Evolutionary conservation across 169 alveolate species (phyloP), one percentile per base, ranked within the genome.

Genomic region (Cryptosporidium parvum): DNA sequence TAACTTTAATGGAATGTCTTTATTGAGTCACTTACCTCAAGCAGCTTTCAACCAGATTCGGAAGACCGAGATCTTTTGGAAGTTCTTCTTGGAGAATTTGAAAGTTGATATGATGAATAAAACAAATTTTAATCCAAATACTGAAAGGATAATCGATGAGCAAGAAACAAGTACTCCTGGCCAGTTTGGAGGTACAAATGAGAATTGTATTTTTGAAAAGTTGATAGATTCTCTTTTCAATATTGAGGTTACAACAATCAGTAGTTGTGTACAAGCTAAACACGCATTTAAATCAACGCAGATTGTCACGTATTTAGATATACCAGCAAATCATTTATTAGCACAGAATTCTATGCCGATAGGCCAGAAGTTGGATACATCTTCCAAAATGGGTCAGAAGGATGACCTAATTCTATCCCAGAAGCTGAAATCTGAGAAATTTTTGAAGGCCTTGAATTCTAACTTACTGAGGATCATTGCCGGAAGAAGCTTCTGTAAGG

Each of bases 51-150:
- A 33, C 45, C 86, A 73, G 8, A 73, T 73, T 37, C 42, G 86
- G 1, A 73, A 56, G 45, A 73, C 65, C 45, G 86, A 73, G 71
- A 39, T 59, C 3, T 73, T 73, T 35, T 73, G 86, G 86, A 73
- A 42, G 23, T 73, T 73, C 42, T 59, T 73, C 39, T 21, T 73
- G 16, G 86, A 73, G 59, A 33, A 73, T 37, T 26, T 73, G 31
- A 53, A 58, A 21, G 58, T 26, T 26, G 70, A 58, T 0, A 26
- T 70, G 16, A 70, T 26, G 26, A 26, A n/a, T 42, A 42, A 9
- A 14, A 37, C 48, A 0, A 10, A 26, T 23, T 26, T 26, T 26
- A 48, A 8, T 21, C 35, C 31, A 12, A n/a, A 26, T n/a, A 26
- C 37, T n/a, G 67, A 26, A 3, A 21, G 37, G 35, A n/a, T 37